Percentiles rank a stretch among this genome's conserved stretches.
Conservation (phyloP, 768 basidiomycete species). For the Boletales sp. region DNA sequence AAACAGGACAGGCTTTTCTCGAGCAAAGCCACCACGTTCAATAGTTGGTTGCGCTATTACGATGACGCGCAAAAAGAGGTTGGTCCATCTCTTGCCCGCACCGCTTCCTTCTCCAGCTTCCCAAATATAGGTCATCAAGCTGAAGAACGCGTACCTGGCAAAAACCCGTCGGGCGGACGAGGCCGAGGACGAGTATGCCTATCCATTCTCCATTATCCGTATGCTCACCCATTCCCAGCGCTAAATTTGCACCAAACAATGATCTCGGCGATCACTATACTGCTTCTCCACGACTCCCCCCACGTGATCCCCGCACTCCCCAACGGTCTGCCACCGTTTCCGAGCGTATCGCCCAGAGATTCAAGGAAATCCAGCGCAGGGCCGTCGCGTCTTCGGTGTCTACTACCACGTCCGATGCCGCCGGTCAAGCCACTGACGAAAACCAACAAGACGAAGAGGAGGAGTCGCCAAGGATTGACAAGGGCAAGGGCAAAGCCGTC, state of each 20-base stretch:
- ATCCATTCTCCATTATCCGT: neutral
- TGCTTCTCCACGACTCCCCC: constrained; percentile 65
- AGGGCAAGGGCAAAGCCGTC: constrained; percentile 72
- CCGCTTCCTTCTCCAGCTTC: constrained; percentile 2
- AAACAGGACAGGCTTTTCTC: constrained; percentile 58
- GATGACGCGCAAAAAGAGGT: constrained; percentile 68
- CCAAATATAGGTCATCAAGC: constrained; percentile 45
- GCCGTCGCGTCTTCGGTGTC: constrained; percentile 33
- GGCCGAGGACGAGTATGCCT: constrained; percentile 85
- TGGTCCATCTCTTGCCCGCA: constrained; percentile 5
- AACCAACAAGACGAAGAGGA: constrained; percentile 23
- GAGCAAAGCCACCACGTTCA: constrained; percentile 54
- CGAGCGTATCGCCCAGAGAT: constrained; percentile 79
- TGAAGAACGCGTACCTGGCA: constrained; percentile 72
- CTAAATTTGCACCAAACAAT: constrained; percentile 78
- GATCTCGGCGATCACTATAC: constrained; percentile 72
- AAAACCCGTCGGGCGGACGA: constrained; percentile 88
- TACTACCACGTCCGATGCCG: constrained; percentile 20
- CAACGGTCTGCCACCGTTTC: constrained; percentile 76
- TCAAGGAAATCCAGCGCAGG: constrained; percentile 73
- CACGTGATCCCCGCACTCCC: constrained; percentile 52
- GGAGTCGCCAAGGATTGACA: constrained; percentile 60
- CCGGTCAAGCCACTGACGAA: constrained; percentile 26
- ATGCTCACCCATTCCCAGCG: constrained; percentile 43
- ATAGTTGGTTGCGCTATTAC: constrained; percentile 67